These are phyloP conservation scores for Daldinia vernicosa DNA, from an alignment of 495 filamentous ascomycete genomes.

Conservation along the genomic window DNA sequence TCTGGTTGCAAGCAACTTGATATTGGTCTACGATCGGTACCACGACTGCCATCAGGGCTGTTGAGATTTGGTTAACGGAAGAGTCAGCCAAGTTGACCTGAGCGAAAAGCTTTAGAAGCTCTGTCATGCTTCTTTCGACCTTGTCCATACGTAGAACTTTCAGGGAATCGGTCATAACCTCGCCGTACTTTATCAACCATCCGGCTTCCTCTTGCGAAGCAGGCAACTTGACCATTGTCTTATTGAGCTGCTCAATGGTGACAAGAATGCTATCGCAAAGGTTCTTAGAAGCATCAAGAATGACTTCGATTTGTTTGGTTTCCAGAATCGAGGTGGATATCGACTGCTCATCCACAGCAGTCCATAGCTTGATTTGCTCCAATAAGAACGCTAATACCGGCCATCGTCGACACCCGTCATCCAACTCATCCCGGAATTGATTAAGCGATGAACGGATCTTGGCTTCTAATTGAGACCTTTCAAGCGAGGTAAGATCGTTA, in stretches of 20 bases:
- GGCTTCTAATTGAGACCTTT: conserved; percentile 53
- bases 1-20: conserved; percentile 62
- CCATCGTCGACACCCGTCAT: conserved; percentile 53
- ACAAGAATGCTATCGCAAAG: conserved; percentile 74
- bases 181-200: conserved; percentile 71
- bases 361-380: conserved; percentile 66
- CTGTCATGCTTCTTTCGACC: conserved; percentile 55
- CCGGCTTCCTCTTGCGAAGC: conserved; percentile 64
- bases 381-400: conserved; percentile 71
- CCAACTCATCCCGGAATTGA: conserved; percentile 57
- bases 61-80: conserved; percentile 55
- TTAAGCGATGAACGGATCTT: conserved; percentile 57
- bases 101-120: conserved; percentile 62
- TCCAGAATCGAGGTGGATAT: conserved; percentile 7
- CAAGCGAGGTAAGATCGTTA: conserved; percentile 58
- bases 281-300: conserved; percentile 67
- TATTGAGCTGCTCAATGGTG: conserved; percentile 75
- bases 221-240: conserved; percentile 55
- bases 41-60: conserved; percentile 71
- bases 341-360: conserved; percentile 33
- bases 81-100: conserved; percentile 56
- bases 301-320: conserved; percentile 48
- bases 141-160: conserved; percentile 66
- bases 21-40: conserved; percentile 82
- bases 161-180: conserved; percentile 62